Conservation (phyloP, 768 basidiomycete species). For the Neoboletus brunneissimus region DNA sequence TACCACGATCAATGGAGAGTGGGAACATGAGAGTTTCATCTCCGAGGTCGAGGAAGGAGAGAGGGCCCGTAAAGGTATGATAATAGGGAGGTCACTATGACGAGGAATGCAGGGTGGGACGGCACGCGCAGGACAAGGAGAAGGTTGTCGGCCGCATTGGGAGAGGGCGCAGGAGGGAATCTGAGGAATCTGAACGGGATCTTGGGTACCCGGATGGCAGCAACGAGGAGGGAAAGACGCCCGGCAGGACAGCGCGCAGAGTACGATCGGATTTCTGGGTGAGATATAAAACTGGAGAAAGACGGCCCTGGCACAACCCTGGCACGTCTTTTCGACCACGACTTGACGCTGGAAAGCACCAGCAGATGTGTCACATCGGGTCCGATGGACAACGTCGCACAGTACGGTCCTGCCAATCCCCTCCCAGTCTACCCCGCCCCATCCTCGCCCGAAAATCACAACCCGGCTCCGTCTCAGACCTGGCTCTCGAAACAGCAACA, state of each 20-base stretch:
- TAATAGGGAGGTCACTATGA: slow-evolving; percentile 25
- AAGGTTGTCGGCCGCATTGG: slow-evolving; percentile 18
- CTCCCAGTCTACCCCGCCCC: slow-evolving; percentile 33
- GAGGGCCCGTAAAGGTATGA: slow-evolving; percentile 18
- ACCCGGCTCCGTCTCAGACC: slow-evolving; percentile 12
- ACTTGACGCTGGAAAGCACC: slow-evolving; percentile 20
- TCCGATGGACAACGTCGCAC: slow-evolving; percentile 37
- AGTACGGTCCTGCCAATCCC: slow-evolving; percentile 25
- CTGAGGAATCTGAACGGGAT: slow-evolving; percentile 13
- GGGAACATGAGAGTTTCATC: slow-evolving; percentile 35
- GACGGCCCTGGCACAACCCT: slow-evolving; percentile 25
- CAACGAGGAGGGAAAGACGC: slow-evolving; percentile 22
- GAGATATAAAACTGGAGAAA: slow-evolving; percentile 31
- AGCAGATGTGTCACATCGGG: slow-evolving; percentile 37
- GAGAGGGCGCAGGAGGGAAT: slow-evolving; percentile 12
- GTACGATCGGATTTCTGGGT: slow-evolving; percentile 12
- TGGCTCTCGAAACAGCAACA: slow-evolving; percentile 22
- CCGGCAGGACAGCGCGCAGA: slow-evolving; percentile 10
- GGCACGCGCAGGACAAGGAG: slow-evolving; percentile 21
- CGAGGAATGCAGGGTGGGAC: slow-evolving; percentile 10
- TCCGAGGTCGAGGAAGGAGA: slow-evolving; percentile 32
- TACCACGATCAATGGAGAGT: slow-evolving; percentile 26
- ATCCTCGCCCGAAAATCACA: slow-evolving; percentile 29
- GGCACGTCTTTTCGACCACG: slow-evolving; percentile 33
- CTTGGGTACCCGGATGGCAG: not conserved